Base-by-base conservation (phyloP, 768 basidiomycete species). In the Lactarius sanguifluus region DNA sequence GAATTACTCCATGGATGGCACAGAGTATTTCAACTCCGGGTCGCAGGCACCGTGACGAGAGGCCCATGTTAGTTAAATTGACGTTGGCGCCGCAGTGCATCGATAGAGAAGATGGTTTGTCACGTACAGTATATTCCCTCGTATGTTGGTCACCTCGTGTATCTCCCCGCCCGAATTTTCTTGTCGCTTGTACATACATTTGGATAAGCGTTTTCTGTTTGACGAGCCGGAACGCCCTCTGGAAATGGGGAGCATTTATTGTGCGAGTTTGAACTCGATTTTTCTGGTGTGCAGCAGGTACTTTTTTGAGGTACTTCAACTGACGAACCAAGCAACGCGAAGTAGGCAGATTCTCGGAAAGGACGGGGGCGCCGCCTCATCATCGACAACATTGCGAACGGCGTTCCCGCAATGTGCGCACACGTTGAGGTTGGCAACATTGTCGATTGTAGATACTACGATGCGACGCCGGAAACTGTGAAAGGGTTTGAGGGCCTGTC, bases 131-230 rank as follows among this genome's bases (percentile, higher is more conserved):
- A 36, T 36, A 38, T 12, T 38, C 2, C 12, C 16, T 41, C 41
- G 41, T 41, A 18, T 16, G 16, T 10, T 18, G 23, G 13, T 23
- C 16, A 52, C 50, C 50, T 25, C n/a, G 25, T 52, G 20, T 23
- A 52, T 25, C 9, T 52, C 13, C 50, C 13, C 4, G 50, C 50
- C 7, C 25, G 50, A 25, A n/a, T 10, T 23, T 25, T 30, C 30
- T 30, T 86, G 85, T 73, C 86, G 87, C 75, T 81, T 84, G 23
- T 86, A 88, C 71, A 83, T 89, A 70, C 86, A 87, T 74, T 79
- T 88, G 38, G 86, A 88, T 78, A 87, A 89, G 75, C 87, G 85
- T 75, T 87, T 87, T 73, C 83, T 89, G 59, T 77, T 89, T 63
- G 82, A 82, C 69, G 75, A 80, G 74, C n/a, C 34, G 16, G 25